These are phyloP conservation scores for Nicotiana benthamiana DNA, from an alignment of 257 asterid species.

Conservation along the genomic window DNA sequence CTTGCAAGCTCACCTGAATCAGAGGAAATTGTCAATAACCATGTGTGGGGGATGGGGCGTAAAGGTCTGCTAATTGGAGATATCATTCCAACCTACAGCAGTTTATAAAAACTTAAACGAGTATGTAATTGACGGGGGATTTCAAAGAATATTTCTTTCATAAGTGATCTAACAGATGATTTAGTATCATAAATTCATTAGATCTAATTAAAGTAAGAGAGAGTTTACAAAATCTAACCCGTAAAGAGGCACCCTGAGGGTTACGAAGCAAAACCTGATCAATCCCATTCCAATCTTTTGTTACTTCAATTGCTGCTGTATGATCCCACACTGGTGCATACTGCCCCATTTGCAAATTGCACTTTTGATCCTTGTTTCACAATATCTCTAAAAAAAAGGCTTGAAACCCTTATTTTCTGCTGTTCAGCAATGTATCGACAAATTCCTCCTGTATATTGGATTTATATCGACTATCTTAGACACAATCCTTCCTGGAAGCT, in stretches of 20 bases:
- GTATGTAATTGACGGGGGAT: not conserved
- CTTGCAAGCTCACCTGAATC: slow-evolving; percentile 74
- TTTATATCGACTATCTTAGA: not conserved
- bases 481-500: slow-evolving; percentile 1
- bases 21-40: slow-evolving; percentile 6
- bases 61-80: not conserved
- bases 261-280: slow-evolving; percentile 77
- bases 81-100: not conserved
- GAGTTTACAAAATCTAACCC: slow-evolving; percentile 42
- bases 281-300: slow-evolving; percentile 85
- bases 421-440: not conserved
- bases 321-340: slow-evolving; percentile 72
- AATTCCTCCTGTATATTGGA: not conserved
- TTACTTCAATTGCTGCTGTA: slow-evolving; percentile 51
- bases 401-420: slow-evolving; percentile 14
- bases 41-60: not conserved
- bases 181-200: not conserved
- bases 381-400: not conserved
- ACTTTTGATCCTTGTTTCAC: slow-evolving; percentile 11
- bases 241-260: slow-evolving; percentile 75
- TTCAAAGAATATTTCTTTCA: not conserved
- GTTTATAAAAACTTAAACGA: not conserved
- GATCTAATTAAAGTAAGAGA: slow-evolving; percentile 1
- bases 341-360: slow-evolving; percentile 63
- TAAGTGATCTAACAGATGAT: slow-evolving; percentile 4